Evolutionary conservation across 2,329 filamentous ascomycete genomes (phyloP), one percentile per base, ranked within the genome.

Genomic region (Colletotrichum caudatum): DNA sequence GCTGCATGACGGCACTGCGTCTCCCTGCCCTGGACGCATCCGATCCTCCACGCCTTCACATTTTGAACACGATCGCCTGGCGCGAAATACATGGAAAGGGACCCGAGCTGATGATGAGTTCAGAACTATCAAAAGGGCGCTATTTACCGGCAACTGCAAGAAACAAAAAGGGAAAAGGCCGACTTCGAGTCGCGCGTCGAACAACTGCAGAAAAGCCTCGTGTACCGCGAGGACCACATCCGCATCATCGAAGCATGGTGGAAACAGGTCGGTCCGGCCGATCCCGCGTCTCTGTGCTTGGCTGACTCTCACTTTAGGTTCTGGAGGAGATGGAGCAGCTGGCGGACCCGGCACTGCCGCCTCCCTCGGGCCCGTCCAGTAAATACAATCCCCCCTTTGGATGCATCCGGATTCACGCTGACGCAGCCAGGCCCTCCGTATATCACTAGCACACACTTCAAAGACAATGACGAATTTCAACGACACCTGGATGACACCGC

Each of bases 121-220:
- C 69, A 72, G 69, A 72, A 72, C 44, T 96, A 93, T 78, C 93
- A 95, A 83, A 99, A 98, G 84, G 96, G 97, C 85, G 96, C 96
- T 74, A 97, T 99, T 80, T 92, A 93, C 78, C 94, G 97, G 70
- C 95, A 98, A 84, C 97, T 99, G 94, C 93, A 94, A 80, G 96
- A 98, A 83, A 98, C 97, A 83, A 97, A 97, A 83, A 91, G 96
- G 76, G 94, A 97, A 80, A 95, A 94, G 80, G 87, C 88, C 69
- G 93, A 92, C 51, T 85, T 97, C 74, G 95, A 98, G 84, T 86
- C 90, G 70, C 93, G 93, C 78, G 85, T 98, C 73, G 92, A 92
- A 78, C 93, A 97, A 75, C 85, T 97, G 74, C 89, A 93, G 75
- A 94, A 94, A 80, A 89, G 90, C 78, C 90, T 93, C 39, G 87